phyloP scores from a whole-genome alignment of 768 basidiomycete species.

The Suillus fuscotomentosus region DNA sequence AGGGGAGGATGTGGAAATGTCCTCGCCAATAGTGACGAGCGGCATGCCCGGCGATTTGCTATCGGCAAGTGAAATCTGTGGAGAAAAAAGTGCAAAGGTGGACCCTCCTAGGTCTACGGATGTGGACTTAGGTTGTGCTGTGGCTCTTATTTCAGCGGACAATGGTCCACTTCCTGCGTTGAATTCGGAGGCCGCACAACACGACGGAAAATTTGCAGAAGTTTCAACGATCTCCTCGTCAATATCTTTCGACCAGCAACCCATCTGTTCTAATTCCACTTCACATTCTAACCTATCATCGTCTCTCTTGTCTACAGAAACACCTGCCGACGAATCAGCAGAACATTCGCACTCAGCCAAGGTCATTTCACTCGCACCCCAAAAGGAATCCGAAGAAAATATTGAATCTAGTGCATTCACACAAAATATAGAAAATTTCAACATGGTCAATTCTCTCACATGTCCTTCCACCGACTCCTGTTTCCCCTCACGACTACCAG shows the following conservation, averaged over 20 bases:
- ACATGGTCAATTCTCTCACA: background rate
- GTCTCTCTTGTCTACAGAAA: background rate
- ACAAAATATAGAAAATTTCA: slow-evolving; percentile 17
- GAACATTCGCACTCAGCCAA: background rate
- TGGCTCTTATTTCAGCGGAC: background rate
- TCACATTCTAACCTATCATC: background rate
- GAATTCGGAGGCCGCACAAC: background rate
- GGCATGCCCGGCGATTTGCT: background rate
- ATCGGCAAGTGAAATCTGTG: background rate
- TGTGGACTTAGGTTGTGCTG: background rate
- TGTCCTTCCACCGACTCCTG: background rate
- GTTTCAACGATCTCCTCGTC: background rate
- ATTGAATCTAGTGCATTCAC: slow-evolving; percentile 39
- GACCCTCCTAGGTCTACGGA: background rate
- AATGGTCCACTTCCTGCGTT: background rate
- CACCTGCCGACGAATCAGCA: background rate
- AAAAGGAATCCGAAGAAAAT: slow-evolving; percentile 45
- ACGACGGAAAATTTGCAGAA: background rate
- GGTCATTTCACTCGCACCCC: slow-evolving; percentile 31
- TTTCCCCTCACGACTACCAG: background rate
- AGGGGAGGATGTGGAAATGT: slow-evolving; percentile 10
- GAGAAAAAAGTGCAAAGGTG: background rate
- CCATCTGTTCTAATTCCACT: background rate
- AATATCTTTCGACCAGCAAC: background rate
- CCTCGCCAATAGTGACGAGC: slow-evolving; percentile 5